Conservation (phyloP, 495 filamentous ascomycete genomes). For the Tuber borchii region DNA sequence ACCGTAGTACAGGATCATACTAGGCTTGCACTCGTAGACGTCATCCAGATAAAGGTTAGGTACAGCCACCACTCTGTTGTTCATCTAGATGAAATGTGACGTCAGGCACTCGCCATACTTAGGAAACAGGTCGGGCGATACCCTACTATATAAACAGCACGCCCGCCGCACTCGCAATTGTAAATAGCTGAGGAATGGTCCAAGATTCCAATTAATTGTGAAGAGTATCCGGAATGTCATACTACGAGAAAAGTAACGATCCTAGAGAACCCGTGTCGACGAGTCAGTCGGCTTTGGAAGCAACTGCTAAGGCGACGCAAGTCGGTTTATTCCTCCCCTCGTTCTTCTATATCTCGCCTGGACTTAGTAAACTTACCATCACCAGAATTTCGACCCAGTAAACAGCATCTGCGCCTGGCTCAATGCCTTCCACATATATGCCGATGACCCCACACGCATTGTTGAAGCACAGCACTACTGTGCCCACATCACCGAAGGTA, state of each 20-base stretch:
- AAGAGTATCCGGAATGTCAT: neutral
- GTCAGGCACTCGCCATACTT: neutral
- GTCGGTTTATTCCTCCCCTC: neutral
- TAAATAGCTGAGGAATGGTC: neutral
- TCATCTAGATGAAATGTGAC: neutral
- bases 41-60: neutral
- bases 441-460: constrained; percentile 56
- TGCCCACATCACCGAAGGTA: constrained; percentile 64
- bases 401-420: constrained; percentile 76
- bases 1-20: neutral
- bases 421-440: constrained; percentile 80
- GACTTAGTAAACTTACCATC: neutral
- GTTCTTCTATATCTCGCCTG: neutral
- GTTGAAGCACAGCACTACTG: constrained; percentile 87
- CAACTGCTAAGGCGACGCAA: neutral
- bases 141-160: neutral
- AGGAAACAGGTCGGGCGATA: neutral
- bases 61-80: too few species aligned
- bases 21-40: neutral
- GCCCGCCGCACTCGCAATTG: neutral
- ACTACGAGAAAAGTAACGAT: neutral
- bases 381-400: constrained; percentile 61
- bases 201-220: neutral
- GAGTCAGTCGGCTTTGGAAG: neutral
- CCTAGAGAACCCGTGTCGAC: neutral